Base-by-base conservation (phyloP, 306 rosid species). In the Abrus pulchellus region DNA sequence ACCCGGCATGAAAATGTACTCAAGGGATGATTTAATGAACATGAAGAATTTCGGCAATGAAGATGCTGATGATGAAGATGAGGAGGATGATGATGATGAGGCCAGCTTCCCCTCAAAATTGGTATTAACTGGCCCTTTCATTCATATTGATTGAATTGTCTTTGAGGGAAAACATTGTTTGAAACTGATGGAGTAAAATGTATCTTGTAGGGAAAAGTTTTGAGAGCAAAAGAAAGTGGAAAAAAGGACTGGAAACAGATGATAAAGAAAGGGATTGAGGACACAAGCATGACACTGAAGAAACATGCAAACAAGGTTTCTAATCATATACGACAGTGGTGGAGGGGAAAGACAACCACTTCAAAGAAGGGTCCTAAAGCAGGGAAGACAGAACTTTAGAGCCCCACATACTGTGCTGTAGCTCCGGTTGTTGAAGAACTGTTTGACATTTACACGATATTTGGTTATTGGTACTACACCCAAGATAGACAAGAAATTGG, bases 1-100 rank as follows among this genome's bases (percentile, higher is more conserved):
- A 70, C 99, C 98, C 0, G 80, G 83, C 86, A 93, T 95, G 99
- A 93, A 95, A 88, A 95, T 95, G 98, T 94, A 92, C 65, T 94
- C 98, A 1, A 90, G 91, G 69, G 98, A 94, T 14, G 97, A 94
- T n/a, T 70, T 94, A 65, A 89, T 90, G 98, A 94, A 92, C 89
- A 90, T 84, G 93, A 75, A 88, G 4, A 95, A 91, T 75, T 62
- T 90, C 2, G 97, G 92, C 1, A 86, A 38, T 40, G 92, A 86
- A 60, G 93, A 84, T 2, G 90, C 49, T 3, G 98, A 87, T 1
- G 94, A 90, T 7, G 98, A 94, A 0, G 93, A 91, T 0, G 97
- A 84, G 0, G 82, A 93, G 0, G 86, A 84, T 0, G 90, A 90
- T 1, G 88, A 85, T 0, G 97, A 86, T 0, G 90, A 85, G 34